Conservation (phyloP, 2,329 filamentous ascomycete genomes). For the Pseudogymnoascus sp. region DNA sequence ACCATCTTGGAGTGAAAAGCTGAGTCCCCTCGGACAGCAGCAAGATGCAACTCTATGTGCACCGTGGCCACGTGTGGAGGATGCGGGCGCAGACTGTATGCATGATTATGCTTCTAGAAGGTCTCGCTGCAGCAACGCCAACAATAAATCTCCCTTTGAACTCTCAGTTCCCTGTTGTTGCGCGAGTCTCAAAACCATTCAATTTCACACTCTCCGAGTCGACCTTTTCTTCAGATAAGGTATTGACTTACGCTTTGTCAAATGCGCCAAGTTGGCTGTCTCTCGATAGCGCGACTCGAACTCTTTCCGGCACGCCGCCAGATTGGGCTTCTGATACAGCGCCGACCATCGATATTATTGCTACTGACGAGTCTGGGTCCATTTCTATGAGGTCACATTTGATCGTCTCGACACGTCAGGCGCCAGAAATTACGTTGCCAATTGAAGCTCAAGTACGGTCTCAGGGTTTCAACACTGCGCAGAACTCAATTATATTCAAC, state of each 20-base stretch:
- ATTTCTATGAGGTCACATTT: slow-evolving; percentile 59
- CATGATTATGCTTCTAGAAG: slow-evolving; percentile 3
- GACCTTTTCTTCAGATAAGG: slow-evolving; percentile 58
- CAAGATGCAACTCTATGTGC: slow-evolving; percentile 1
- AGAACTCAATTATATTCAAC: slow-evolving; percentile 49
- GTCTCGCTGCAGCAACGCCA: slow-evolving; percentile 26
- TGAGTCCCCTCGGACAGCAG: neutral
- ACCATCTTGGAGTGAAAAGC: neutral
- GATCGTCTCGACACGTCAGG: slow-evolving; percentile 53
- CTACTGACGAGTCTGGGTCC: slow-evolving; percentile 58
- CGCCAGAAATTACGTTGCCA: slow-evolving; percentile 48
- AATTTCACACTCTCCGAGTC: slow-evolving; percentile 62
- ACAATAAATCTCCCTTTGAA: slow-evolving; percentile 64
- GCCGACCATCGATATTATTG: slow-evolving; percentile 59
- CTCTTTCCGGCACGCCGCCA: slow-evolving; percentile 62
- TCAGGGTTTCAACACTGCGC: slow-evolving; percentile 53
- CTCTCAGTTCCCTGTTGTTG: slow-evolving; percentile 74
- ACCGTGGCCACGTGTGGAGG: neutral
- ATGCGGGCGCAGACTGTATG: neutral
- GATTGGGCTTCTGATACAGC: slow-evolving; percentile 47
- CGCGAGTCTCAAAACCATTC: slow-evolving; percentile 59
- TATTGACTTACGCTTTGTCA: slow-evolving; percentile 59
- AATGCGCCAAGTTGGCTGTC: slow-evolving; percentile 66
- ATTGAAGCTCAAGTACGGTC: slow-evolving; percentile 48
- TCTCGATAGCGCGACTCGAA: slow-evolving; percentile 56